A percentile compares a stretch with the other conserved stretches of the same genome.
These are phyloP conservation scores for Toxicodendron radicans DNA, from an alignment of 345 rosid genomes.

Conservation along the genomic window DNA sequence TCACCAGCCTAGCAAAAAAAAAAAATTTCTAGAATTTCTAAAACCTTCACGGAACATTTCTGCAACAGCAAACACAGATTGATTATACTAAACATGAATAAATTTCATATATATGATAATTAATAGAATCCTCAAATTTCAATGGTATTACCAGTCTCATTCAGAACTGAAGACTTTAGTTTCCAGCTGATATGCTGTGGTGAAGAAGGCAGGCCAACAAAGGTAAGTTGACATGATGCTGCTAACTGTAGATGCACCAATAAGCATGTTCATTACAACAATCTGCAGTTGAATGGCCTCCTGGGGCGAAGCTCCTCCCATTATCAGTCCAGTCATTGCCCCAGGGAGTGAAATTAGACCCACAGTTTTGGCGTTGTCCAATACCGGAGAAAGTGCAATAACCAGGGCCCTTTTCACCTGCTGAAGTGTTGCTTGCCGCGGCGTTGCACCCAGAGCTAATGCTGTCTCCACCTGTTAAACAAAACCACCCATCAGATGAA, in stretches of 20 bases:
- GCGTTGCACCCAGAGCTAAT: conserved; percentile 87
- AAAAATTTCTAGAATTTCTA: neutral
- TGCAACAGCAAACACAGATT: neutral
- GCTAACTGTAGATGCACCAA: conserved; percentile 77
- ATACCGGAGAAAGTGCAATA: conserved; percentile 77
- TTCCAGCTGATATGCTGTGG: conserved; percentile 72
- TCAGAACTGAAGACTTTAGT: conserved; percentile 53
- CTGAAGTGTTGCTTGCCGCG: conserved; percentile 66
- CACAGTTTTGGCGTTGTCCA: conserved; percentile 91
- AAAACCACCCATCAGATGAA: neutral
- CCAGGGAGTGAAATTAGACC: conserved; percentile 90
- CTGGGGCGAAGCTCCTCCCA: conserved; percentile 94
- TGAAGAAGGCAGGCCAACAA: conserved; percentile 93
- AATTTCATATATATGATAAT: neutral
- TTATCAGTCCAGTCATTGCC: conserved; percentile 91
- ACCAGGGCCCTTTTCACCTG: conserved; percentile 80
- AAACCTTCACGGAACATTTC: neutral
- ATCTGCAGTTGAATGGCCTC: conserved; percentile 95
- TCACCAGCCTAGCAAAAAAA: neutral
- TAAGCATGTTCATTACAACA: conserved; percentile 93
- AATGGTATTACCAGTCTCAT: conserved; percentile 18
- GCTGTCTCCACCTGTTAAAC: conserved; percentile 75
- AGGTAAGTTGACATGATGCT: conserved; percentile 82
- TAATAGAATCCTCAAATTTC: neutral
- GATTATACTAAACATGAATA: neutral